Percentiles rank a stretch among this genome's conserved stretches.
Conservation (phyloP, 2,329 filamentous ascomycete genomes). For the Calonectria leucothoes region DNA sequence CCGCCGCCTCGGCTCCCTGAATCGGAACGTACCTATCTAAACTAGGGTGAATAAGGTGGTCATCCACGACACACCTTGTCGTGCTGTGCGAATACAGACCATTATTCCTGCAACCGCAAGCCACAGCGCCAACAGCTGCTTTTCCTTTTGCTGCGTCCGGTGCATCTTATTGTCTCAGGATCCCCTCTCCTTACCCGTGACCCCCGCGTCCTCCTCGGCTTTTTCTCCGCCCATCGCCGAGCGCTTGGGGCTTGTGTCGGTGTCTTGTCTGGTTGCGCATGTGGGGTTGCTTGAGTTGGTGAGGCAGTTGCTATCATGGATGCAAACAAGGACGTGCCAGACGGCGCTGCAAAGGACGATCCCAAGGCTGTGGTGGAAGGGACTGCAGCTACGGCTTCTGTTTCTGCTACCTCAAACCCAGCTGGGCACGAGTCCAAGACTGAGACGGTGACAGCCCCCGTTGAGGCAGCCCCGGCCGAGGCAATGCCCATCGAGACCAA, state of each 20-base stretch:
- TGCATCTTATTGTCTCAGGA: background rate
- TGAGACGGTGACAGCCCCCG: conserved; percentile 9
- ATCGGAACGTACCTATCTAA: background rate
- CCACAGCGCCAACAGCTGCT: conserved; percentile 11
- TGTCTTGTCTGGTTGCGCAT: conserved; percentile 15
- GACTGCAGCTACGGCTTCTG: background rate
- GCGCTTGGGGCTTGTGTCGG: conserved; percentile 13
- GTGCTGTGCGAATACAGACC: conserved; percentile 15
- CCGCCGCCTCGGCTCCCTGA: conserved; percentile 16
- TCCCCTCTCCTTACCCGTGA: background rate
- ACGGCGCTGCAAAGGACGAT: conserved; percentile 38
- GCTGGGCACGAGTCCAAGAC: background rate
- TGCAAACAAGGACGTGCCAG: conserved; percentile 36
- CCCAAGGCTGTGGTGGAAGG: conserved; percentile 26
- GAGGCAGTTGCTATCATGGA: conserved; percentile 31
- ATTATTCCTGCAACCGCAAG: conserved; percentile 20
- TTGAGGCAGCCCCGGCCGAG: background rate
- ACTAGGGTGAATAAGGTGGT: conserved; percentile 5
- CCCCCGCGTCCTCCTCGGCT: background rate
- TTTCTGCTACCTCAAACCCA: background rate
- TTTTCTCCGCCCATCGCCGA: background rate
- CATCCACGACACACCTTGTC: conserved; percentile 20
- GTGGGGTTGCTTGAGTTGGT: conserved; percentile 23
- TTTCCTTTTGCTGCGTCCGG: background rate
- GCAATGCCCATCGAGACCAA: background rate